Percentiles rank a stretch among this genome's conserved stretches.
Conservation (phyloP, 148 eudicot species). For the Rhododendron griersonianum region DNA sequence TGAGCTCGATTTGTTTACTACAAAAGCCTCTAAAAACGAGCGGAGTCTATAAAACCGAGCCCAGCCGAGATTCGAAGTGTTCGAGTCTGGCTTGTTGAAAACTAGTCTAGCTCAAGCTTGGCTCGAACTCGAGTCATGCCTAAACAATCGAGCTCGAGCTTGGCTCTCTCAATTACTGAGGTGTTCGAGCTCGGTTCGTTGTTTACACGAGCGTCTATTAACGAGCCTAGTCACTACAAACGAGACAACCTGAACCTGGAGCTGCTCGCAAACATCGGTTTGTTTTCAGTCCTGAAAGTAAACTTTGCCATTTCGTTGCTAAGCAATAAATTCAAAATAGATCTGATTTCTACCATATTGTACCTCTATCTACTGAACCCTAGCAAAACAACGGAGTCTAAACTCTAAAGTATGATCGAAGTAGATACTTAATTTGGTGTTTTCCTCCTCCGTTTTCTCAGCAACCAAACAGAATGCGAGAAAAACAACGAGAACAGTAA, state of each 20-base stretch:
- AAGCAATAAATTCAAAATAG: neutral
- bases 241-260: neutral
- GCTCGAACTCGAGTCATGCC: no score
- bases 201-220: no score
- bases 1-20: neutral
- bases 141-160: neutral
- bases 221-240: neutral
- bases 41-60: neutral
- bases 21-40: neutral
- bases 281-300: neutral
- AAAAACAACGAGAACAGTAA: neutral
- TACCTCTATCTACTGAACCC: neutral
- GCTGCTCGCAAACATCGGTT: neutral
- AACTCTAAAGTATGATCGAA: neutral
- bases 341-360: neutral
- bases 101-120: neutral
- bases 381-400: neutral
- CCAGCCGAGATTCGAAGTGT: neutral
- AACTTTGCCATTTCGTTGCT: neutral
- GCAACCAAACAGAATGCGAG: neutral
- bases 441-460: neutral
- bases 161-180: neutral
- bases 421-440: neutral
- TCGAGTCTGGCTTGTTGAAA: neutral
- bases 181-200: neutral